These are phyloP conservation scores for Acanthamoeba triangularis DNA, from an alignment of 208 protist genomes.

Conservation along the genomic window DNA sequence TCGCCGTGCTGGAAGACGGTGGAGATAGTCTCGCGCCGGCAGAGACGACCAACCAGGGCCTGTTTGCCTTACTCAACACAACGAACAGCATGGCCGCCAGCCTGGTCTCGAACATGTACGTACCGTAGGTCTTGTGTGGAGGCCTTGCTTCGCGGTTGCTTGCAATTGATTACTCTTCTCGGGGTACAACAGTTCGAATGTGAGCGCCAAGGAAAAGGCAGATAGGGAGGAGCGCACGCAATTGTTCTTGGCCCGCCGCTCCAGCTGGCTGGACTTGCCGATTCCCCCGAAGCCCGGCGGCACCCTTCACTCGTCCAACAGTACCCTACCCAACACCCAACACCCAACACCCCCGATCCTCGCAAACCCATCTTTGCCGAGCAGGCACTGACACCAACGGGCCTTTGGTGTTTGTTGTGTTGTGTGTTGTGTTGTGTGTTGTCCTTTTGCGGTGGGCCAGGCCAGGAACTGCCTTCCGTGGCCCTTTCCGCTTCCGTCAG, in stretches of 20 bases:
- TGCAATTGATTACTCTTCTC: no score
- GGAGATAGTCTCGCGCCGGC: no score
- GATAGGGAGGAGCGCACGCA: neutral
- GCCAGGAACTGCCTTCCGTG: neutral
- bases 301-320: neutral
- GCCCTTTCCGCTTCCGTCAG: neutral
- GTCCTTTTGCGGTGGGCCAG: no score
- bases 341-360: no score
- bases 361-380: no score
- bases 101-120: neutral
- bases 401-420: no score
- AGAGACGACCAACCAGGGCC: neutral
- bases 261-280: neutral
- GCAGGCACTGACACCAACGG: no score
- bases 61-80: slow-evolving; percentile 8
- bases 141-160: no score
- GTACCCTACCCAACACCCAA: neutral
- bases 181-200: no score
- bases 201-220: neutral
- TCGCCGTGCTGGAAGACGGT: neutral
- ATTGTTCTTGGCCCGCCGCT: neutral
- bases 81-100: neutral
- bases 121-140: no score
- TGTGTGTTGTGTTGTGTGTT: no score
- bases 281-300: neutral